Evolutionary conservation across 768 basidiomycete species (phyloP).

Genomic region (Lentinula sp.): DNA sequence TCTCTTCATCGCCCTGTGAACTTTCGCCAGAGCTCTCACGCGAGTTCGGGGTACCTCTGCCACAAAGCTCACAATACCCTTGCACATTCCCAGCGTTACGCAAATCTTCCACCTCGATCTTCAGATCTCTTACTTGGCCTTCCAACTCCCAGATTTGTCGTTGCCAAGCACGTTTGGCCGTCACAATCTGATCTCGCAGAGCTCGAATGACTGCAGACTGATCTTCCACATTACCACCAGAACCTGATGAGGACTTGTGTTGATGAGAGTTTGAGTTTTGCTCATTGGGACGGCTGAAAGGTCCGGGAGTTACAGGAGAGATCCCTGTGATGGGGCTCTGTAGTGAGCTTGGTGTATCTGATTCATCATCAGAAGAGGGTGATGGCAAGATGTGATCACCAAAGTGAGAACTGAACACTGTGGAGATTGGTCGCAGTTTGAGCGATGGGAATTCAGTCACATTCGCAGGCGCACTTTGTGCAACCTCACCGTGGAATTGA

Average conservation of each 20-base stretch:
- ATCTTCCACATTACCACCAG: constrained; percentile 25
- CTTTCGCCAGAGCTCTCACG: not conserved
- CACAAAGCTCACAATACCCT: constrained; percentile 55
- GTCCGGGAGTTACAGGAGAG: constrained; percentile 44
- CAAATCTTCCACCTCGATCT: constrained; percentile 59
- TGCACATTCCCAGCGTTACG: constrained; percentile 26
- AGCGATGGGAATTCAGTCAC: constrained; percentile 59
- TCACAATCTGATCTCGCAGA: constrained; percentile 56
- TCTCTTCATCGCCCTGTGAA: constrained; percentile 10
- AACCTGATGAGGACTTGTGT: constrained; percentile 16
- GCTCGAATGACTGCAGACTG: constrained; percentile 41
- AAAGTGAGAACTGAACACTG: constrained; percentile 69
- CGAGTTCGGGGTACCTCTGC: constrained; percentile 16
- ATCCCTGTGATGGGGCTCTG: constrained; percentile 30
- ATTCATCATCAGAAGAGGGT: constrained; percentile 33
- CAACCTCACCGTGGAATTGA: constrained; percentile 14
- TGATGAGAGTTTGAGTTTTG: constrained; percentile 19
- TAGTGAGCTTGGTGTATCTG: constrained; percentile 46
- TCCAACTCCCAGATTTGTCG: constrained; percentile 72
- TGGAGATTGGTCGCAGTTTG: constrained; percentile 70
- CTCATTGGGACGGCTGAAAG: constrained; percentile 12
- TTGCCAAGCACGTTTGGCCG: constrained; percentile 61
- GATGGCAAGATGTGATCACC: constrained; percentile 39
- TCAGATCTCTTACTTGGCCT: constrained; percentile 65
- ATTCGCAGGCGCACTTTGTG: constrained; percentile 64